Evolutionary conservation across 1,284 basidiomycete species (phyloP).

Genomic region (Austroboletus rostrupii): DNA sequence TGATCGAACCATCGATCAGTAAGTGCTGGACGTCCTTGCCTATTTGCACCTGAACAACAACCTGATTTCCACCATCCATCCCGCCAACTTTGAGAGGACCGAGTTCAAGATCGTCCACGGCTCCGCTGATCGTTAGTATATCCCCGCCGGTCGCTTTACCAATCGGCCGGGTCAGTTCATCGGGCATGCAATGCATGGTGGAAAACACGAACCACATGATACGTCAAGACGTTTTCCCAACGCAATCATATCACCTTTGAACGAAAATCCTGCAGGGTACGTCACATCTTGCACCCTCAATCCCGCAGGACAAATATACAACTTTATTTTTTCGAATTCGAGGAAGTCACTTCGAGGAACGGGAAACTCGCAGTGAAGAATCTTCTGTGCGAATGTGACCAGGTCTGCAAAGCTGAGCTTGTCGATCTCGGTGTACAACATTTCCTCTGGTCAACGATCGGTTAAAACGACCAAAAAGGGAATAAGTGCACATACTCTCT

Average conservation of each 20-base stretch:
- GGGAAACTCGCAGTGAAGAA: slow-evolving; percentile 2
- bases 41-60: slow-evolving; percentile 4
- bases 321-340: slow-evolving; percentile 4
- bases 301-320: slow-evolving; percentile 1
- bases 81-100: slow-evolving; percentile 8
- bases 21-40: slow-evolving; percentile 6
- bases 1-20: slow-evolving; percentile 6
- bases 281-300: background rate
- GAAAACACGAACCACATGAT: slow-evolving; percentile 3
- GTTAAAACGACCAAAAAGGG: background rate
- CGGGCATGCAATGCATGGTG: background rate
- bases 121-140: slow-evolving; percentile 3
- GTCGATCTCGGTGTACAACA: slow-evolving; percentile 7
- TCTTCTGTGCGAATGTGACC: slow-evolving; percentile 8
- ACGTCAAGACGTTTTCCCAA: slow-evolving; percentile 5
- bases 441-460: slow-evolving; percentile 4
- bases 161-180: background rate
- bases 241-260: slow-evolving; percentile 6
- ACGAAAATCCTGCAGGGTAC: slow-evolving; percentile 10
- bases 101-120: slow-evolving; percentile 1
- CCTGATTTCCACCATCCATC: slow-evolving; percentile 2
- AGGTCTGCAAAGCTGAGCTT: slow-evolving; percentile 8
- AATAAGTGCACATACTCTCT: background rate
- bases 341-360: slow-evolving; percentile 9
- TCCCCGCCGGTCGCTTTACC: background rate